A percentile compares a stretch with the other conserved stretches of the same genome.
Evolutionary conservation across 2,329 filamentous ascomycete genomes (phyloP).

Genomic region (Aspergillus awamori): DNA sequence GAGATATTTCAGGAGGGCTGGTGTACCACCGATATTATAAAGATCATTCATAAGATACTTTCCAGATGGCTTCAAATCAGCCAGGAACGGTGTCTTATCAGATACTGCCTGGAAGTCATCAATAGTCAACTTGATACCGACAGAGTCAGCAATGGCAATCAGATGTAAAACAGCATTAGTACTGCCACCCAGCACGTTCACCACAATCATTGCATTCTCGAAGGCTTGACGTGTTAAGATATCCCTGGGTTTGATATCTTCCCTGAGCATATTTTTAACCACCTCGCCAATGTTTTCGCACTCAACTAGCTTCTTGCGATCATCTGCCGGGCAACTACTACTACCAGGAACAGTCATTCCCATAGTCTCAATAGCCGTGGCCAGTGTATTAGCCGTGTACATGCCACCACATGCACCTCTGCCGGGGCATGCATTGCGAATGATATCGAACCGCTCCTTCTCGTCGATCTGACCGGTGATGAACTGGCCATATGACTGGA

Average conservation of each 20-base stretch:
- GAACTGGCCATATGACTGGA: constrained; percentile 93
- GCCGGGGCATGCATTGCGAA: constrained; percentile 59
- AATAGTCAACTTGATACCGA: background rate
- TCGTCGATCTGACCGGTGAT: constrained; percentile 47
- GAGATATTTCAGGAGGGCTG: constrained; percentile 48
- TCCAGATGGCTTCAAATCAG: background rate
- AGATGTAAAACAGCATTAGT: background rate
- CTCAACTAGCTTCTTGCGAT: constrained; percentile 67
- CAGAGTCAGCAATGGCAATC: background rate
- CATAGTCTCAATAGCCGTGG: constrained; percentile 67
- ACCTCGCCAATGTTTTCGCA: constrained; percentile 69
- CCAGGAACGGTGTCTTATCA: background rate
- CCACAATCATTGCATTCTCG: background rate
- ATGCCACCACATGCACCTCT: constrained; percentile 80
- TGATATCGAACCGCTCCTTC: constrained; percentile 18
- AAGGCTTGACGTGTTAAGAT: background rate
- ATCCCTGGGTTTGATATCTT: constrained; percentile 59
- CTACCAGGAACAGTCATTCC: constrained; percentile 75
- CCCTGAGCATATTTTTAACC: constrained; percentile 69
- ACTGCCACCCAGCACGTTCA: background rate
- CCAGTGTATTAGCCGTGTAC: constrained; percentile 74
- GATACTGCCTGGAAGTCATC: background rate
- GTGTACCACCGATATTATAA: constrained; percentile 48
- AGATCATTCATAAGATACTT: constrained; percentile 43
- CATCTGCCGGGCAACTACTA: constrained; percentile 73